Conservation (phyloP, 805 yeast species). For the Ogataea nakhonphanomensis region DNA sequence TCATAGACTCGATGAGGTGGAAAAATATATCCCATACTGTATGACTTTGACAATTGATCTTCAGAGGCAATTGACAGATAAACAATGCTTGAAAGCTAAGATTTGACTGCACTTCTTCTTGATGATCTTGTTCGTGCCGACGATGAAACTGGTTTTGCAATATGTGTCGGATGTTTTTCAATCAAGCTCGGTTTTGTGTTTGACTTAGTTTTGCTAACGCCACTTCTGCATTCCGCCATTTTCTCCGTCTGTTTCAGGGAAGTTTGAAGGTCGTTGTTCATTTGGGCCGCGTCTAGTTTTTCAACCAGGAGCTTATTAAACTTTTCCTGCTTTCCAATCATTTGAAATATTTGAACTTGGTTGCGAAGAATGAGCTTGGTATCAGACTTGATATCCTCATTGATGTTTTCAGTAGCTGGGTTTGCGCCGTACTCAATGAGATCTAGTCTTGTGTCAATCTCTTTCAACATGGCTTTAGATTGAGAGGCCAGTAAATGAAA, state of each 20-base stretch:
- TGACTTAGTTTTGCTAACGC: too few species aligned
- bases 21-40: slow-evolving; percentile 2
- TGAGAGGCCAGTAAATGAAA: slow-evolving; percentile 10
- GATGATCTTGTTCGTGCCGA: background rate
- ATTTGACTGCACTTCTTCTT: too few species aligned
- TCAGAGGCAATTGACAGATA: slow-evolving; percentile 10
- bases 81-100: background rate
- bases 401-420: background rate
- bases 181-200: too few species aligned
- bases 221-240: too few species aligned
- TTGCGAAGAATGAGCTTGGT: slow-evolving; percentile 13
- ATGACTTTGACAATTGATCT: slow-evolving; percentile 19
- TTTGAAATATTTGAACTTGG: slow-evolving; percentile 3
- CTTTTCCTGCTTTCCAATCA: slow-evolving; percentile 3
- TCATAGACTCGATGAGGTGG: slow-evolving; percentile 16
- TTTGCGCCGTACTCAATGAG: slow-evolving; percentile 3
- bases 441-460: slow-evolving; percentile 10
- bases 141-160: too few species aligned
- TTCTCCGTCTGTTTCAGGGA: too few species aligned
- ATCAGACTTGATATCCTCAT: slow-evolving; percentile 8
- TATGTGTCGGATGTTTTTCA: too few species aligned
- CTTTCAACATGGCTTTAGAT: slow-evolving; percentile 13
- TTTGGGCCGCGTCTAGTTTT: background rate
- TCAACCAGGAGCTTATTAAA: slow-evolving; percentile 1
- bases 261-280: background rate